phyloP scores from a whole-genome alignment of 805 yeast genomes.

The Zygoascus flipseniorum region DNA sequence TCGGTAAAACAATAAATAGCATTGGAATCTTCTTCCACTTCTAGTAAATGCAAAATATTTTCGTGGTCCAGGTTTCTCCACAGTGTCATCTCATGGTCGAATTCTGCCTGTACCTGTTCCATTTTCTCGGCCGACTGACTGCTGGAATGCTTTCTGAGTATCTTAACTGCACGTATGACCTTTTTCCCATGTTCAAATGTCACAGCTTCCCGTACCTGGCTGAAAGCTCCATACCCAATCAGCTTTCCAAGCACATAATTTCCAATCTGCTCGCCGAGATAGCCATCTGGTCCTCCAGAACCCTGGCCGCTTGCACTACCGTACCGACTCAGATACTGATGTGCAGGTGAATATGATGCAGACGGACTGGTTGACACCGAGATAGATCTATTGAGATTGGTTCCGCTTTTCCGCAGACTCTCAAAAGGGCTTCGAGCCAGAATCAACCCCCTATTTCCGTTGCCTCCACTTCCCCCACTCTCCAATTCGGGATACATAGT shows the following conservation, averaged over 20 bases:
- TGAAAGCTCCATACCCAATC: constrained; percentile 89
- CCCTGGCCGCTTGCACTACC: constrained; percentile 8
- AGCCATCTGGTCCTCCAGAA: constrained; percentile 6
- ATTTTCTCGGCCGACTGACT: constrained; percentile 28
- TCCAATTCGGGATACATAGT: constrained; percentile 10
- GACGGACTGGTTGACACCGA: constrained; percentile 5
- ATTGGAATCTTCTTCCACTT: constrained; percentile 49
- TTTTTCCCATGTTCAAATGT: constrained; percentile 20
- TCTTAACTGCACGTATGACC: constrained; percentile 47
- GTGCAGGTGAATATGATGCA: constrained; percentile 17
- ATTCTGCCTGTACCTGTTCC: constrained; percentile 46
- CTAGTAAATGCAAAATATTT: constrained; percentile 53
- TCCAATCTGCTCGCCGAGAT: constrained; percentile 49
- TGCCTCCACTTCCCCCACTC: background rate
- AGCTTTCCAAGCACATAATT: constrained; percentile 57
- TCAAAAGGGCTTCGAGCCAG: background rate
- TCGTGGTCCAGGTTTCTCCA: constrained; percentile 67
- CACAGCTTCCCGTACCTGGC: constrained; percentile 66
- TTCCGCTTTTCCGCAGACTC: background rate
- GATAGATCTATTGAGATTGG: background rate
- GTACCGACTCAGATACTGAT: constrained; percentile 15
- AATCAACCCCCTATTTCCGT: background rate
- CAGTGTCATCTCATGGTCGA: constrained; percentile 61
- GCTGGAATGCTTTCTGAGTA: constrained; percentile 34
- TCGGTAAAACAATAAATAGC: constrained; percentile 68